Conservation (phyloP, 1,139 yeast genomes). For the Pichia sp. region DNA sequence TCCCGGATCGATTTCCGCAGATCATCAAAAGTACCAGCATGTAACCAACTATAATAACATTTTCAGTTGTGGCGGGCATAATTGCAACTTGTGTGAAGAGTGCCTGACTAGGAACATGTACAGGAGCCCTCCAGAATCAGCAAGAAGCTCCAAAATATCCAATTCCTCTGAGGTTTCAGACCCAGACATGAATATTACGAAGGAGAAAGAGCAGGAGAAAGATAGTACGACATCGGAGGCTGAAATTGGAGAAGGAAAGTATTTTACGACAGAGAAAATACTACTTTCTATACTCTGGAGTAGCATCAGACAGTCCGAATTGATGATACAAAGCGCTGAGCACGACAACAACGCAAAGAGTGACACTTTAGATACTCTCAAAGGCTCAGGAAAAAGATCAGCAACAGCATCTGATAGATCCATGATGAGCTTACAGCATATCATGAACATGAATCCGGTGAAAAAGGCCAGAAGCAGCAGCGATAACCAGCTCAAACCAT, state of each 20-base stretch:
- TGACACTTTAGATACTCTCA: too few relatives aligned
- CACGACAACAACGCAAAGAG: background rate
- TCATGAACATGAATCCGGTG: background rate
- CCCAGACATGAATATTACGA: background rate
- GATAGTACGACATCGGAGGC: background rate
- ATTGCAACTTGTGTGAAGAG: constrained; percentile 6
- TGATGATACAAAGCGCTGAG: background rate
- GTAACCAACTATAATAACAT: background rate
- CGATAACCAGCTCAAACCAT: too few relatives aligned
- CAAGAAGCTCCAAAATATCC: background rate
- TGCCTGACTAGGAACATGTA: constrained; percentile 1
- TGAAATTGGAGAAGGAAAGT: background rate
- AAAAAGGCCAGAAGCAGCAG: background rate
- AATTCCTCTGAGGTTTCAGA: background rate
- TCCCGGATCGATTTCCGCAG: background rate
- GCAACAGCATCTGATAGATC: background rate
- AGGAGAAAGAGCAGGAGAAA: background rate
- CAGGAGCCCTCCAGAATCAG: background rate
- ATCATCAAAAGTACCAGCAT: background rate
- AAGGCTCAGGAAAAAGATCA: too few relatives aligned
- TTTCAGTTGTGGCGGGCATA: background rate
- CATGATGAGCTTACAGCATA: background rate
- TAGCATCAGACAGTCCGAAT: background rate
- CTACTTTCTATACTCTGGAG: constrained; percentile 3
- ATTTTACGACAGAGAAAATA: background rate